Base-by-base conservation (phyloP, 2,329 filamentous ascomycete genomes). In the Arthrobotrys conoides region DNA sequence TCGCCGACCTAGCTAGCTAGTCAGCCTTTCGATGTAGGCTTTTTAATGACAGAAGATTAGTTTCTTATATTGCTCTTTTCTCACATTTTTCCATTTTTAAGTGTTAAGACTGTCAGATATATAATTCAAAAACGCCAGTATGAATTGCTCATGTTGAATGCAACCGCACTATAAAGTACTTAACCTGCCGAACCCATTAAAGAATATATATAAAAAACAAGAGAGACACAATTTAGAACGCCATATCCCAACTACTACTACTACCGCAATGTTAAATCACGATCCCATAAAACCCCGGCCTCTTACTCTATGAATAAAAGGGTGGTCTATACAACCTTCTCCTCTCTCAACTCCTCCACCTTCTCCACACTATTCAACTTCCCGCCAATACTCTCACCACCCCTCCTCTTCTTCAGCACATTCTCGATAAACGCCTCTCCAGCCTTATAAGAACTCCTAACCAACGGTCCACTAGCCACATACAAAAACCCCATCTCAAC, bases 371-470 rank as follows among this genome's bases (percentile, higher is more conserved):
- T 65, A 41, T 67, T 76, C 63, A 77, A 63, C 48, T 76, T 72
- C 5, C 55, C 67, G 20, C 18, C 27, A 5, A 49, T n/a, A 24
- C 10, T 24, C 20, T 48, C 44, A 67, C 84, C 83, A 78, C 83
- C 85, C 41, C 84, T 88, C 64, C 93, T 88, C 89, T 97, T 97
- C 85, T 93, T 92, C 77, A 99, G 86, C 20, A 99, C 95, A 82
- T 99, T 99, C 88, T 99, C 96, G 82, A 99, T 99, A 84, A 99
- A 99, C 0, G 94, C 93, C 87, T 99, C 96, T 44, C 96, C 96
- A 1, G 96, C 96, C 87, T 99, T 99, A 87, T 99, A 99, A 57
- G 93, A 96, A 81, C 94, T 97, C 77, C 96, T 89, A 24, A 99
- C 95, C 59, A 99, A 87, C 0, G 96, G 96, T 0, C 96, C 96